Conservation (phyloP, 1,284 basidiomycete species). For the Quambalaria eucalypti region DNA sequence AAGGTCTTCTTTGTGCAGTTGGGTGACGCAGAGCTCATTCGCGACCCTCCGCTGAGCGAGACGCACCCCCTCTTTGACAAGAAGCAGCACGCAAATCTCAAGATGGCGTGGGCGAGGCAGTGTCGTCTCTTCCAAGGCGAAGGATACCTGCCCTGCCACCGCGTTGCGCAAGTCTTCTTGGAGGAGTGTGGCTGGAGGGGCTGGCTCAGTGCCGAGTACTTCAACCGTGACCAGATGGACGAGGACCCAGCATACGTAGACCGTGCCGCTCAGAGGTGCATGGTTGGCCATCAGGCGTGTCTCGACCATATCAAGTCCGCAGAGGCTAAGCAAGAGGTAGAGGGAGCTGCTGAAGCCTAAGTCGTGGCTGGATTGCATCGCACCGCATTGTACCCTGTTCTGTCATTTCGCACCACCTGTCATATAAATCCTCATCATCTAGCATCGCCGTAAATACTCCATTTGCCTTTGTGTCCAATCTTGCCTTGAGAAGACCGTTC, state of each 20-base stretch:
- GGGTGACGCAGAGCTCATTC: constrained; percentile 11
- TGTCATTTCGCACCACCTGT: too few relatives aligned
- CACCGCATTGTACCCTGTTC: too few relatives aligned
- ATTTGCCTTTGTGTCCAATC: too few relatives aligned
- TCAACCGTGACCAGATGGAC: background rate
- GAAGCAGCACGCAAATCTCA: constrained; percentile 7
- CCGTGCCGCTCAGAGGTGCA: background rate
- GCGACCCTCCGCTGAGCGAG: background rate
- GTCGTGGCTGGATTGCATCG: too few relatives aligned
- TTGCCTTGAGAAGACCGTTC: too few relatives aligned
- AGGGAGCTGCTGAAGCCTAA: too few relatives aligned
- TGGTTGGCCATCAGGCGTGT: background rate
- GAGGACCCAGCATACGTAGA: background rate
- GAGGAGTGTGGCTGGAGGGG: background rate
- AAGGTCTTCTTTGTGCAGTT: constrained; percentile 19
- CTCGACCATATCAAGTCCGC: too few relatives aligned
- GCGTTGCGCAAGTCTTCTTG: background rate
- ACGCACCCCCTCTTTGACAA: constrained; percentile 5
- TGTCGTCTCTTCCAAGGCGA: constrained; percentile 5
- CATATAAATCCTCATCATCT: too few relatives aligned
- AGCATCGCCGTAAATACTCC: too few relatives aligned
- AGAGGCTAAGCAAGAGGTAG: too few relatives aligned
- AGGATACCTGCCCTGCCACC: constrained; percentile 5
- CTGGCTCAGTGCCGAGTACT: constrained; percentile 5
- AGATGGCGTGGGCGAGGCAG: constrained; percentile 9